Percentiles rank a stretch among this genome's conserved stretches.
Conservation (phyloP, 2,329 filamentous ascomycete species). For the Spiromastix sp. region DNA sequence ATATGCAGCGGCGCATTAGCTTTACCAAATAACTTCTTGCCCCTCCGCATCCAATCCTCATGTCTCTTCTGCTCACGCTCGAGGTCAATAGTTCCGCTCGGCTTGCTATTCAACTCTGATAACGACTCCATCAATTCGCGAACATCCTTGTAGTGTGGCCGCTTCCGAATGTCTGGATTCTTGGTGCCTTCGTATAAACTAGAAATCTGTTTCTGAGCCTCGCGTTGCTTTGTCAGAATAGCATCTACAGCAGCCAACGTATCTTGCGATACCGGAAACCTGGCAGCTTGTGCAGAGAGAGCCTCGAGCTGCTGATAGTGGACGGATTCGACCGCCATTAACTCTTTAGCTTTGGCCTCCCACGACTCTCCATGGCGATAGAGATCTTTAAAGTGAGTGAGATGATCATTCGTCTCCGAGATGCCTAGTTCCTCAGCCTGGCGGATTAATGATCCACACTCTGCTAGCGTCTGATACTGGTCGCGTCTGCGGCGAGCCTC, state of each 20-base stretch:
- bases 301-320: slow-evolving; percentile 94
- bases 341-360: slow-evolving; percentile 85
- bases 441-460: slow-evolving; percentile 68
- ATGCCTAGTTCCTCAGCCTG: slow-evolving; percentile 70
- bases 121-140: slow-evolving; percentile 78
- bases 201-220: slow-evolving; percentile 80
- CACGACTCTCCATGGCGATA: slow-evolving; percentile 68
- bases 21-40: slow-evolving; percentile 96
- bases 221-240: slow-evolving; percentile 89
- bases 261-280: slow-evolving; percentile 69
- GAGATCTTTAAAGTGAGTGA: slow-evolving; percentile 66
- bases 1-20: slow-evolving; percentile 96
- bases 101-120: slow-evolving; percentile 85
- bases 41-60: slow-evolving; percentile 98
- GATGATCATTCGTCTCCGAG: slow-evolving; percentile 66
- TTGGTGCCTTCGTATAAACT: slow-evolving; percentile 70
- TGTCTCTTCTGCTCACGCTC: slow-evolving; percentile 91
- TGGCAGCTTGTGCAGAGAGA: slow-evolving; percentile 69
- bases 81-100: slow-evolving; percentile 78
- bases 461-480: slow-evolving; percentile 60
- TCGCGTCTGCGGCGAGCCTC: slow-evolving; percentile 59
- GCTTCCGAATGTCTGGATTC: slow-evolving; percentile 61
- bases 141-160: slow-evolving; percentile 84
- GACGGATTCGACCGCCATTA: slow-evolving; percentile 83
- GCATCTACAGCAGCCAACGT: slow-evolving; percentile 77